Base-by-base conservation (phyloP, 495 filamentous ascomycete genomes). In the Talaromyces nanjingensis region DNA sequence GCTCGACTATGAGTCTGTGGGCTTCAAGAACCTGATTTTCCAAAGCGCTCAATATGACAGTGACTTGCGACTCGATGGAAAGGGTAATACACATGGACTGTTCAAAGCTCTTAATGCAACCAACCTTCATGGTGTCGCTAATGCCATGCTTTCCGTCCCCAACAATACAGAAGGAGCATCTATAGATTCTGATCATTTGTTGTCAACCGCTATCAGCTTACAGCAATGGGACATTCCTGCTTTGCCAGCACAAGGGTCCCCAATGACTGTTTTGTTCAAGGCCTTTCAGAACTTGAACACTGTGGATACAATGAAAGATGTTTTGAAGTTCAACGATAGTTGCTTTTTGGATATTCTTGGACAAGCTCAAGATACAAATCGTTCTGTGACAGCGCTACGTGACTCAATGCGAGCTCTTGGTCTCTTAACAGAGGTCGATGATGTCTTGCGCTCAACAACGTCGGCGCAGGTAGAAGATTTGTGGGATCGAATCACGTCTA, bases 161-260 rank as follows among this genome's bases (percentile, higher is more conserved):
- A 65, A 69, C 1, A 68, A 47, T 55, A 59, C 69, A 22, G 75
- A 72, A 14, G 72, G 75, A 22, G 67, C 67, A 22, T 66, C 73
- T 39, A 56, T 65, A n/a, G 83, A 85, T 7, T 76, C 86, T 16
- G 87, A 90, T 47, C 87, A 83, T 63, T 88, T 91, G 65, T 87
- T 96, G 62, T 83, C 84, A 56, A 89, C 91, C n/a, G 93, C 94
- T 14, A 84, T 88, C 58, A 91, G 89, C 68, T 77, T 98, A 56
- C 92, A 93, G 67, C 89, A 94, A 69, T 98, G 94, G 94, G 93
- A 97, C 74, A 79, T 98, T 60, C 88, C 89, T 59, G 87, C 88
- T 7, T 90, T 91, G 8, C 75, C 80, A 5, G 75, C 82, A 22
- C 82, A 81, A 49, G 74, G 77, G 24, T 88, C 84, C 39, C 83